Conservation (phyloP, 2,329 filamentous ascomycete species). For the Fusarium newnesense region DNA sequence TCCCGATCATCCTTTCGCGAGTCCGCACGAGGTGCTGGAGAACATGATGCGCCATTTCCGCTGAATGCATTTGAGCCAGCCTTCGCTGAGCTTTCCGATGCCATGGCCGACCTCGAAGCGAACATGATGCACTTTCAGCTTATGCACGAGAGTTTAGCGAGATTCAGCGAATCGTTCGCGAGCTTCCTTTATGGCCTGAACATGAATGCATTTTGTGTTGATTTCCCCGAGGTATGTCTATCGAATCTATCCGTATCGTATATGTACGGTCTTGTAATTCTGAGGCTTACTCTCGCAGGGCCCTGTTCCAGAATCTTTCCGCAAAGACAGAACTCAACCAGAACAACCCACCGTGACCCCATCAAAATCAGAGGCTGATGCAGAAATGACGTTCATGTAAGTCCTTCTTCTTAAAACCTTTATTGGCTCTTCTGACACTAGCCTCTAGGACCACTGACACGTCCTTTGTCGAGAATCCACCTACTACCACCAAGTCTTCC, state of each 20-base stretch:
- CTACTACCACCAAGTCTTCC: constrained; percentile 62
- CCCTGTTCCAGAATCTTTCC: constrained; percentile 85
- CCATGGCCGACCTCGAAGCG: constrained; percentile 93
- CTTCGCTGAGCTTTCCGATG: constrained; percentile 92
- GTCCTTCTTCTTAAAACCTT: constrained; percentile 43
- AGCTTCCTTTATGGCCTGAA: constrained; percentile 96
- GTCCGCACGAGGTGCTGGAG: constrained; percentile 67
- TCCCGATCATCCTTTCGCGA: constrained; percentile 90
- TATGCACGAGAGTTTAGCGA: constrained; percentile 92
- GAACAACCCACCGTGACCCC: constrained; percentile 50
- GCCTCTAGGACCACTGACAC: constrained; percentile 83
- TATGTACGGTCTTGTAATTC: background rate
- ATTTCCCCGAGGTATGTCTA: constrained; percentile 84
- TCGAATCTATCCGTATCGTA: background rate
- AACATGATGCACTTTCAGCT: constrained; percentile 98
- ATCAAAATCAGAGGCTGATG: constrained; percentile 55
- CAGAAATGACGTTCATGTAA: constrained; percentile 87
- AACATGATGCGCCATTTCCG: constrained; percentile 68
- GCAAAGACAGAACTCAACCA: constrained; percentile 69
- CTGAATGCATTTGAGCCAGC: constrained; percentile 87
- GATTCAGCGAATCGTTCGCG: constrained; percentile 96
- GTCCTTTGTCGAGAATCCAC: constrained; percentile 88
- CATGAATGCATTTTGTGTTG: constrained; percentile 99
- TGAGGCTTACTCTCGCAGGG: constrained; percentile 61
- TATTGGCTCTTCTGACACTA: constrained; percentile 34